A percentile compares a stretch with the other conserved stretches of the same genome.
phyloP scores from a whole-genome alignment of 2,329 filamentous ascomycete species.

The Pseudogymnoascus destructans region DNA sequence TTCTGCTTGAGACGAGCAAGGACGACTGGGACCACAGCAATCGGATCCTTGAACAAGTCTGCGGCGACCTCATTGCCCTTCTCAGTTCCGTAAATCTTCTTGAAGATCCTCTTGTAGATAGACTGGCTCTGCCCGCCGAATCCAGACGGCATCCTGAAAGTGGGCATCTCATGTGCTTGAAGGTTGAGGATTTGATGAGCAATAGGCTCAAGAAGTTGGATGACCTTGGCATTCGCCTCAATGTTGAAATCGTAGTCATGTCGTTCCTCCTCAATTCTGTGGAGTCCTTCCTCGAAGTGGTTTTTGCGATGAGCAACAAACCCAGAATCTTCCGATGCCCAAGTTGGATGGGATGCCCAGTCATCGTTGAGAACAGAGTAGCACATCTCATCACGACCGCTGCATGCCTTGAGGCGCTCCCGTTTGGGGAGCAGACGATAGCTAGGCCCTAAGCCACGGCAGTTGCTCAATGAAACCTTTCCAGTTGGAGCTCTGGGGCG shows the following conservation, averaged over 20 bases:
- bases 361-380: constrained; percentile 89
- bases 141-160: constrained; percentile 67
- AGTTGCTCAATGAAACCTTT: constrained; percentile 87
- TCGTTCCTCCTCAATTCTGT: constrained; percentile 92
- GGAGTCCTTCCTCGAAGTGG: constrained; percentile 81
- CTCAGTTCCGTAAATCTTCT: constrained; percentile 88
- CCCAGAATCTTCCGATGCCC: constrained; percentile 94
- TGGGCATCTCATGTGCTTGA: constrained; percentile 54
- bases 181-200: constrained; percentile 80
- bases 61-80: constrained; percentile 74
- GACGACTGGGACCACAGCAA: constrained; percentile 77
- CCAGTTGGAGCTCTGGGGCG: constrained; percentile 61
- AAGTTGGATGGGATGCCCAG: constrained; percentile 97
- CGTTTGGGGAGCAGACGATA: constrained; percentile 85
- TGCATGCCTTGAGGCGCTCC: constrained; percentile 84
- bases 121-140: constrained; percentile 89
- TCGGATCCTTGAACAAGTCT: constrained; percentile 73
- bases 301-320: constrained; percentile 98
- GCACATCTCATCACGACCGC: constrained; percentile 88
- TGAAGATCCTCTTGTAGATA: constrained; percentile 92
- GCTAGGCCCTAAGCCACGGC: constrained; percentile 86
- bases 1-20: constrained; percentile 87
- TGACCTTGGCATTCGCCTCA: constrained; percentile 85
- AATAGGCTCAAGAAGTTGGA: constrained; percentile 89
- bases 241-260: constrained; percentile 99